Conservation (phyloP, 1,139 yeast species). For the Suhomyces wounanorum region DNA sequence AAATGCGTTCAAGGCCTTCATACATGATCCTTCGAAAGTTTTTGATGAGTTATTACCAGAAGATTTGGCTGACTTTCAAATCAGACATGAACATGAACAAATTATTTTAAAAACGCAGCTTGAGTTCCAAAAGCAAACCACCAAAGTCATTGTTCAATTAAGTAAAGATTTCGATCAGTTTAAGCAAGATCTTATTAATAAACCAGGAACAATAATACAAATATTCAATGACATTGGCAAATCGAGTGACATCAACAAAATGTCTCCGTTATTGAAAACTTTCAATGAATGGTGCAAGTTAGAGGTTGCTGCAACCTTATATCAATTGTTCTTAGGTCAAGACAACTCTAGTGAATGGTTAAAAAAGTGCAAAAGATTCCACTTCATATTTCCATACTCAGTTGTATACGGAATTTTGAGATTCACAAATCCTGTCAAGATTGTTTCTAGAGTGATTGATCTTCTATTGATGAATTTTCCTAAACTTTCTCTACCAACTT, state of each 20-base stretch:
- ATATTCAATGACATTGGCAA: conserved; percentile 67
- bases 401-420: conserved; percentile 72
- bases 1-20: conserved; percentile 52
- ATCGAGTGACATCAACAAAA: conserved; percentile 53
- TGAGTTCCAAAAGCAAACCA: conserved; percentile 71
- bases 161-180: conserved; percentile 55
- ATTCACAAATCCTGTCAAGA: conserved; percentile 83
- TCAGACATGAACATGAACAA: conserved; percentile 62
- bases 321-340: conserved; percentile 74
- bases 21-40: conserved; percentile 36
- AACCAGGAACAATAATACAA: conserved; percentile 50
- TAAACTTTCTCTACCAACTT: conserved; percentile 23
- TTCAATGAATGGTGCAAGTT: conserved; percentile 81
- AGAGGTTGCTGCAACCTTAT: conserved; percentile 80
- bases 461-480: conserved; percentile 77
- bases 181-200: conserved; percentile 50
- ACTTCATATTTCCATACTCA: conserved; percentile 73
- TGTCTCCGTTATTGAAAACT: conserved; percentile 66
- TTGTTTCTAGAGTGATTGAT: conserved; percentile 76
- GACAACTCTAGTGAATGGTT: conserved; percentile 78
- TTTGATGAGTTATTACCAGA: conserved; percentile 33
- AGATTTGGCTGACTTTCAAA: conserved; percentile 57
- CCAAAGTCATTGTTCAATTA: conserved; percentile 41
- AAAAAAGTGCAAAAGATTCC: conserved; percentile 67
- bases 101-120: conserved; percentile 64